Percentiles rank a stretch among this genome's conserved stretches.
Evolutionary conservation across 2,329 filamentous ascomycete genomes (phyloP).

Genomic region (Arthrobotrys musiformis): DNA sequence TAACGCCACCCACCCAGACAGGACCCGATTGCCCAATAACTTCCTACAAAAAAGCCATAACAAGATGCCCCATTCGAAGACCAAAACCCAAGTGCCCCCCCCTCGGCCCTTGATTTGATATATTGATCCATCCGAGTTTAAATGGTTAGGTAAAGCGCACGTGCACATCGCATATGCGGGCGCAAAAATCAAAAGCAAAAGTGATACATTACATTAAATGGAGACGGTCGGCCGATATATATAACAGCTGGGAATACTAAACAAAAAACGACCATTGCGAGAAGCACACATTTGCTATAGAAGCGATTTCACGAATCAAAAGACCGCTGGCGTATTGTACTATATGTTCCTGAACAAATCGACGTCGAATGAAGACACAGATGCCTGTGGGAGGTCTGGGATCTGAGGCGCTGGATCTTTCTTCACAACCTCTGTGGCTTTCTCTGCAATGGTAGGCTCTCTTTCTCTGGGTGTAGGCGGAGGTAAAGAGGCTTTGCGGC

Average conservation of each 20-base stretch:
- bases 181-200: neutral
- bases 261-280: neutral
- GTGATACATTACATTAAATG: slow-evolving; percentile 1
- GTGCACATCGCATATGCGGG: neutral
- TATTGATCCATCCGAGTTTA: neutral
- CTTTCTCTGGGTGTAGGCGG: slow-evolving; percentile 22
- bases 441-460: slow-evolving; percentile 44
- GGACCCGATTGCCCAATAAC: slow-evolving; percentile 5
- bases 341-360: slow-evolving; percentile 54
- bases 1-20: neutral
- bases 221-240: neutral
- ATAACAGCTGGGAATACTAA: too few relatives aligned
- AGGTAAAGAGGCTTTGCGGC: slow-evolving; percentile 34
- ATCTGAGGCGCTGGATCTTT: slow-evolving; percentile 49
- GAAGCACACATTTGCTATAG: neutral
- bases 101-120: neutral
- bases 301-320: neutral
- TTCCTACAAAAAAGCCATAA: slow-evolving; percentile 2
- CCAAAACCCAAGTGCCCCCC: neutral
- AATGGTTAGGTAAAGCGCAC: neutral
- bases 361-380: slow-evolving; percentile 44
- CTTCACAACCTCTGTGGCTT: slow-evolving; percentile 37
- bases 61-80: slow-evolving; percentile 2
- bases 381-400: slow-evolving; percentile 42
- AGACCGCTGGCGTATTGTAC: neutral